These are phyloP conservation scores for Oryza glaberrima DNA, from an alignment of 176 grass and related monocot genomes.

Conservation along the genomic window DNA sequence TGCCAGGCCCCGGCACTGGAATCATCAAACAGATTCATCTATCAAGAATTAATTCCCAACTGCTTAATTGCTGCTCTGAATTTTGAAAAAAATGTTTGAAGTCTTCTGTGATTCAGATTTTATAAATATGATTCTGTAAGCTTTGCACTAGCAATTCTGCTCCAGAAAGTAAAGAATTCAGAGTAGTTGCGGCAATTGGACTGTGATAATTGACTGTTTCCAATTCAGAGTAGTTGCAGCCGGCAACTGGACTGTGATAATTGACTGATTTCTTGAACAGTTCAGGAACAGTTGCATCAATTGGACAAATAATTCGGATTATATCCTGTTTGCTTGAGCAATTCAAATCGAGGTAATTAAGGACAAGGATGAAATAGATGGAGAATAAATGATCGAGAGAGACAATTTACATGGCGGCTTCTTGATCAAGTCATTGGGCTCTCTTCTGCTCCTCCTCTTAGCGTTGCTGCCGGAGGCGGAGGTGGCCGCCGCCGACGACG, in stretches of 20 bases:
- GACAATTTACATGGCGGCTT: slow-evolving; percentile 53
- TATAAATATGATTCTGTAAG: background rate
- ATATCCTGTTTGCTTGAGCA: background rate
- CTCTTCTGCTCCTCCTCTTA: background rate
- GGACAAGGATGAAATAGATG: no score
- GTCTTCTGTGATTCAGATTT: background rate
- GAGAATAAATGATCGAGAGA: background rate
- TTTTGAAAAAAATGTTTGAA: background rate
- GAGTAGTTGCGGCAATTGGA: background rate
- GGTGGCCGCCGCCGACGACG: background rate
- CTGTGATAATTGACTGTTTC: no score
- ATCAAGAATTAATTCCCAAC: background rate
- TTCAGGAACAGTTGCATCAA: no score
- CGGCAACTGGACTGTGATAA: background rate
- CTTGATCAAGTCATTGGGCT: slow-evolving; percentile 17
- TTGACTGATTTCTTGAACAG: no score
- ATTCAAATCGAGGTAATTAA: background rate
- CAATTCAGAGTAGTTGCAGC: no score
- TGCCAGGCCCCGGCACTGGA: background rate
- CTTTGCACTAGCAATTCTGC: background rate
- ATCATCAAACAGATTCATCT: background rate
- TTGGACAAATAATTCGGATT: no score
- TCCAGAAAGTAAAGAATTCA: background rate
- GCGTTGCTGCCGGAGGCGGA: background rate
- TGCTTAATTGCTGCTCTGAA: background rate